Evolutionary conservation across 1,284 basidiomycete genomes (phyloP).

Genomic region (Lignosus rhinocerotis): DNA sequence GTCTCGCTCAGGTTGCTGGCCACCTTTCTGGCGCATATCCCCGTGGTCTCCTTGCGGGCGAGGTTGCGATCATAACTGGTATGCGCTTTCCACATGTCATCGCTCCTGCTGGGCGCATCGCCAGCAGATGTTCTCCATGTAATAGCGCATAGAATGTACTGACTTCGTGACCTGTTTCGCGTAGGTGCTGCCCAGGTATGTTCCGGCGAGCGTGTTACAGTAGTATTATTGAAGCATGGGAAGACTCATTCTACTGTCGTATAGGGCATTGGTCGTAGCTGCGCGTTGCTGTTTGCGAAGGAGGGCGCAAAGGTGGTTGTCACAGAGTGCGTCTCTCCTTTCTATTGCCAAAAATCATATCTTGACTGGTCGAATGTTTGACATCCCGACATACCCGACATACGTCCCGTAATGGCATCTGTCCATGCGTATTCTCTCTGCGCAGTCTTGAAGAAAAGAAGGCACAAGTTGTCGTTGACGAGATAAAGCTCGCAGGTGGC

Average conservation of each 20-base stretch:
- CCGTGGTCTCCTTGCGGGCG: conserved; percentile 69
- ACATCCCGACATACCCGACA: background rate
- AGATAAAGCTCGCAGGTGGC: conserved; percentile 75
- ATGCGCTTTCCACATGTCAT: conserved; percentile 22
- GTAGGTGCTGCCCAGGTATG: conserved; percentile 74
- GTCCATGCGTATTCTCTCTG: conserved; percentile 8
- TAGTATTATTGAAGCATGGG: conserved; percentile 5
- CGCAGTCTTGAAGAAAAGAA: conserved; percentile 67
- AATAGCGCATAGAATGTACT: conserved; percentile 2
- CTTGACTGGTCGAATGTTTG: background rate
- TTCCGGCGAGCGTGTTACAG: background rate
- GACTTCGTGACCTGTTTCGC: conserved; percentile 4
- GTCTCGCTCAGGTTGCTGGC: conserved; percentile 69
- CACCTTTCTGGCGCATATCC: conserved; percentile 62
- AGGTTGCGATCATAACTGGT: conserved; percentile 88
- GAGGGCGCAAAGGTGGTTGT: conserved; percentile 88
- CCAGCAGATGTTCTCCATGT: background rate
- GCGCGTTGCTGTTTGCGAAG: conserved; percentile 77
- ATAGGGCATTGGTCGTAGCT: conserved; percentile 75
- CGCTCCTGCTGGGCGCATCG: conserved; percentile 15
- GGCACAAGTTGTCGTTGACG: conserved; percentile 64
- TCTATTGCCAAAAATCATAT: background rate
- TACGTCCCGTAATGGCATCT: background rate
- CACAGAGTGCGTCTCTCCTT: conserved; percentile 67
- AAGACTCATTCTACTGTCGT: conserved; percentile 4